phyloP scores from a whole-genome alignment of 2,329 filamentous ascomycete species.

The Ilyonectria sp. region DNA sequence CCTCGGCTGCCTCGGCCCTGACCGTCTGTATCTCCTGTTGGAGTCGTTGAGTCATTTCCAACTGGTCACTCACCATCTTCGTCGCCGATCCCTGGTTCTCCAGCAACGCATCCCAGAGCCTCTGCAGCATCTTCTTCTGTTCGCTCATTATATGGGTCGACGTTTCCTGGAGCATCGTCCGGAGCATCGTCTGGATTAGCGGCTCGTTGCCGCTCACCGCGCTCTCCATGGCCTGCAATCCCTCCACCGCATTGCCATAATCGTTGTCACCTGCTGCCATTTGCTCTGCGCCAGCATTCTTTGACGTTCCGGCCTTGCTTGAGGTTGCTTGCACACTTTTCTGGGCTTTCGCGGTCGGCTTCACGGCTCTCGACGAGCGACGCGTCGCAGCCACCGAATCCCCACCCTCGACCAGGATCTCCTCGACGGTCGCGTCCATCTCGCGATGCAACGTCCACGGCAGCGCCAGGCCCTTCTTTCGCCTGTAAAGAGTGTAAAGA shows the following conservation, averaged over 20 bases:
- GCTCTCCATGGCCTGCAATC: neutral
- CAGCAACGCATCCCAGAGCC: neutral
- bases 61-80: neutral
- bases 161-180: neutral
- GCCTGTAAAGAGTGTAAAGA: no score
- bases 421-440: no score
- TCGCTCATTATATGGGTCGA: neutral
- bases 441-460: no score
- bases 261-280: no score
- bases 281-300: no score
- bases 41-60: neutral
- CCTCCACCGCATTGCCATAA: neutral
- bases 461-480: no score
- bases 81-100: neutral
- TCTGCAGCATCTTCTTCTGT: neutral
- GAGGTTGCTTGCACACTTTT: no score
- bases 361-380: no score
- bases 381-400: no score
- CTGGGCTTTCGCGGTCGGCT: no score
- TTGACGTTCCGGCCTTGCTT: no score
- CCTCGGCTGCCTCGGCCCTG: neutral
- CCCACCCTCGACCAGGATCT: no score
- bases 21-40: neutral
- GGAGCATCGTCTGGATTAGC: neutral
- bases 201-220: neutral